phyloP scores from a whole-genome alignment of 495 filamentous ascomycete genomes.

The Venustampulla echinocandica region DNA sequence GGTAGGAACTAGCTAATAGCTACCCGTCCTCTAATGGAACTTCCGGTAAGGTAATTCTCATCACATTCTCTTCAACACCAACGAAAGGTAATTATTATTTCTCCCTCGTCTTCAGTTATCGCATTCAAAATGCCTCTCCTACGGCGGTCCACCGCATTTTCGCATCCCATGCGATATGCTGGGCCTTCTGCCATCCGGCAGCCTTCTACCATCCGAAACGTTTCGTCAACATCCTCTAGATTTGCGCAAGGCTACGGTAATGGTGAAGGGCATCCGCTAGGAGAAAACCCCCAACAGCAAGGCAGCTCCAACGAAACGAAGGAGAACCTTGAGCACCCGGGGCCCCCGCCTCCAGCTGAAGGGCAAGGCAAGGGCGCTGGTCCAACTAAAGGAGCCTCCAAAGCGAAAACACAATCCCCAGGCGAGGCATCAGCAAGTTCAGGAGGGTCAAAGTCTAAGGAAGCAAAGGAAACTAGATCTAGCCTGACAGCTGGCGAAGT shows the following conservation, averaged over 20 bases:
- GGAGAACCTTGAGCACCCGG: conserved; percentile 28
- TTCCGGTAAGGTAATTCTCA: background rate
- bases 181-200: background rate
- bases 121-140: background rate
- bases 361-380: conserved; percentile 23
- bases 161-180: background rate
- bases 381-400: conserved; percentile 21
- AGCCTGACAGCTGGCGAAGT: conserved; percentile 17
- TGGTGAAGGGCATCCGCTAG: conserved; percentile 27
- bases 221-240: conserved; percentile 4
- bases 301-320: conserved; percentile 19
- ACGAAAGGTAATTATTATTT: background rate
- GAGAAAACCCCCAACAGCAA: conserved; percentile 26
- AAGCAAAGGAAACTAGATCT: conserved; percentile 30
- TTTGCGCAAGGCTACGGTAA: conserved; percentile 27
- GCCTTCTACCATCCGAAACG: background rate
- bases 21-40: background rate
- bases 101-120: background rate
- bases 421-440: conserved; percentile 35
- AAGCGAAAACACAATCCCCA: conserved; percentile 27
- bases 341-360: conserved; percentile 25
- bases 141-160: no score
- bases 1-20: background rate
- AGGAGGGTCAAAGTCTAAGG: conserved; percentile 37
- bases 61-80: background rate